Evolutionary conservation across 2,329 filamentous ascomycete genomes (phyloP).

Genomic region (Xylaria polymorpha): DNA sequence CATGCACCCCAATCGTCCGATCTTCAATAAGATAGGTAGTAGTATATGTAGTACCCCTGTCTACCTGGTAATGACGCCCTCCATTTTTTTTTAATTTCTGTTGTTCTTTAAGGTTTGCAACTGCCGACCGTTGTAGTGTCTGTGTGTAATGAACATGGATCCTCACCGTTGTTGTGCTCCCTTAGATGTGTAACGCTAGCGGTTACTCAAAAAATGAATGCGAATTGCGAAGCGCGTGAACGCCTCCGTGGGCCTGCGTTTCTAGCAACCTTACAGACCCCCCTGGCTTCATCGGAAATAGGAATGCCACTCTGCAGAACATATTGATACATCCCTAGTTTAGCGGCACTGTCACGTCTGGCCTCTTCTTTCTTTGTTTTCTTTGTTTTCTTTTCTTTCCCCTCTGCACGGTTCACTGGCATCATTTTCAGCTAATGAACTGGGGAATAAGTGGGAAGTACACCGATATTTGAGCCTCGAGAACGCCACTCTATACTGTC

Average conservation of each 20-base stretch:
- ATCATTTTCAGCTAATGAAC: conserved; percentile 7
- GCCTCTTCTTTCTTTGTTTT: conserved; percentile 8
- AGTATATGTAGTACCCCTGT: background rate
- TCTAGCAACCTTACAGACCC: background rate
- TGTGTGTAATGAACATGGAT: conserved; percentile 16
- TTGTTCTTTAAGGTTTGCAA: conserved; percentile 1
- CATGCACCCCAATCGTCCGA: conserved; percentile 2
- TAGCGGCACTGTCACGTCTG: conserved; percentile 14
- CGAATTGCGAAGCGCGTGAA: background rate
- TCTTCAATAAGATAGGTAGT: background rate
- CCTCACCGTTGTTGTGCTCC: conserved; percentile 21
- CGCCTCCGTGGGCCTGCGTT: conserved; percentile 1
- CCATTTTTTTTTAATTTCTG: background rate
- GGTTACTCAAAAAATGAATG: background rate
- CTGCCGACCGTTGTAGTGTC: conserved; percentile 19
- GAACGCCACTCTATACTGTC: conserved; percentile 12
- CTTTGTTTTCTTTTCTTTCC: conserved; percentile 1
- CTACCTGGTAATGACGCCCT: background rate
- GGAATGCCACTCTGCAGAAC: conserved; percentile 4
- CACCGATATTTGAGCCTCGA: conserved; percentile 21
- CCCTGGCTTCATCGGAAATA: conserved; percentile 13
- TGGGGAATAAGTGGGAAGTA: background rate
- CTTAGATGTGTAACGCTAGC: conserved; percentile 17
- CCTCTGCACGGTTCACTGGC: conserved; percentile 19
- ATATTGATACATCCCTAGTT: conserved; percentile 5